Conservation (phyloP, 371 early-diverging fungal genomes). For the Catenaria anguillulae region DNA sequence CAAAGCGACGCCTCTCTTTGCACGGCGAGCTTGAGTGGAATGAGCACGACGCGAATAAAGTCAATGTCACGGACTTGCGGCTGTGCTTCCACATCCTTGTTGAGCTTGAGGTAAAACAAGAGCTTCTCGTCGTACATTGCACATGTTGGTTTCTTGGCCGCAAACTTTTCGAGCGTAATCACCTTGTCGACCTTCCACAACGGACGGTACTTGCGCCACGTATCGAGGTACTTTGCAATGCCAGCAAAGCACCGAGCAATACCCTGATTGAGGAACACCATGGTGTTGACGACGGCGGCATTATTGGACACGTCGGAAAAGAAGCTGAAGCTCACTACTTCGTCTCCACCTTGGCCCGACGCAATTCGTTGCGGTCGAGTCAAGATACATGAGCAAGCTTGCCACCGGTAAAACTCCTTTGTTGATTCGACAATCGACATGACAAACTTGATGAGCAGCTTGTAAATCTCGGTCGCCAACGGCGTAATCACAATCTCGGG, state of each 20-base stretch:
- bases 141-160: slow-evolving; percentile 36
- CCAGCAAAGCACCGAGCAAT: slow-evolving; percentile 28
- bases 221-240: slow-evolving; percentile 31
- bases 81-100: slow-evolving; percentile 34
- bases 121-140: slow-evolving; percentile 37
- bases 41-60: slow-evolving; percentile 29
- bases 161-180: slow-evolving; percentile 41
- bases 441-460: slow-evolving; percentile 35
- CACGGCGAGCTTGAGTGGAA: slow-evolving; percentile 31
- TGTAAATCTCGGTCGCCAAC: slow-evolving; percentile 32
- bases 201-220: slow-evolving; percentile 40
- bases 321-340: slow-evolving; percentile 33
- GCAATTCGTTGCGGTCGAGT: slow-evolving; percentile 29
- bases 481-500: slow-evolving; percentile 41
- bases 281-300: slow-evolving; percentile 20
- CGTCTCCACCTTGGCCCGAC: slow-evolving; percentile 14
- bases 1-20: slow-evolving; percentile 33
- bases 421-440: slow-evolving; percentile 36
- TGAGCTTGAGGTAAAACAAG: slow-evolving; percentile 33
- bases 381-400: slow-evolving; percentile 36
- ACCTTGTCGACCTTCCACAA: slow-evolving; percentile 48
- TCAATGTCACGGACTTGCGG: slow-evolving; percentile 25
- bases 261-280: slow-evolving; percentile 24
- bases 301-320: slow-evolving; percentile 30
- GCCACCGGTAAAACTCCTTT: slow-evolving; percentile 41